Evolutionary conservation across 73 alveolate genomes (phyloP).

Genomic region (Diophrys sp.): DNA sequence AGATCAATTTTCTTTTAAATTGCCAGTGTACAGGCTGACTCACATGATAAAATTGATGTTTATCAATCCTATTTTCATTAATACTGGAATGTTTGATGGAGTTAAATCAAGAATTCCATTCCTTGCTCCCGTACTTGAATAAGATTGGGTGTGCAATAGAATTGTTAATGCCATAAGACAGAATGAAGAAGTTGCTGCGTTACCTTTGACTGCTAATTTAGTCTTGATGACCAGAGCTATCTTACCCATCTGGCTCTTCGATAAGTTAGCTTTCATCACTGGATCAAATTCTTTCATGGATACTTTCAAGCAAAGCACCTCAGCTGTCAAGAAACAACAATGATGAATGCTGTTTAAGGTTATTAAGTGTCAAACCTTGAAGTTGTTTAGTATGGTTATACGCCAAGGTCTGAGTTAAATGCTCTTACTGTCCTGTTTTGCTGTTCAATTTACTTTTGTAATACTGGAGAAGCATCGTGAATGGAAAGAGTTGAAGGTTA

Average conservation of each 20-base stretch:
- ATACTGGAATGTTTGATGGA: conserved; percentile 91
- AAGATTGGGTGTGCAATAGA: conserved; percentile 61
- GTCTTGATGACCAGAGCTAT: conserved; percentile 39
- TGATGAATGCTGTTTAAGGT: no score
- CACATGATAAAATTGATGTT: no score
- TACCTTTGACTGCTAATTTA: conserved; percentile 47
- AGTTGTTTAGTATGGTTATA: no score
- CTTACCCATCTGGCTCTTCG: conserved; percentile 49
- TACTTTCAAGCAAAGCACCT: conserved; percentile 73
- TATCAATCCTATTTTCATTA: conserved; percentile 80
- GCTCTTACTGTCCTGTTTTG: no score
- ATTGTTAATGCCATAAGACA: conserved; percentile 69
- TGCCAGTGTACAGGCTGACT: no score
- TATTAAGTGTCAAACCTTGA: no score
- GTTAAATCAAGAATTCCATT: conserved; percentile 52
- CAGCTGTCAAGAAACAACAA: no score
- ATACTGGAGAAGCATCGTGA: no score
- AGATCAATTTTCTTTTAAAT: no score
- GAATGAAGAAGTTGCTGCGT: conserved; percentile 61
- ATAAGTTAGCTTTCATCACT: conserved; percentile 29
- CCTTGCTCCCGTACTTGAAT: conserved; percentile 64
- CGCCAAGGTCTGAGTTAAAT: no score
- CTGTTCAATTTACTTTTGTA: no score
- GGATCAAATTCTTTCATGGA: conserved; percentile 69
- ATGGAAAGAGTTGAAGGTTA: no score